phyloP scores from a whole-genome alignment of 83 land plant genomes.

The Picea abies region DNA sequence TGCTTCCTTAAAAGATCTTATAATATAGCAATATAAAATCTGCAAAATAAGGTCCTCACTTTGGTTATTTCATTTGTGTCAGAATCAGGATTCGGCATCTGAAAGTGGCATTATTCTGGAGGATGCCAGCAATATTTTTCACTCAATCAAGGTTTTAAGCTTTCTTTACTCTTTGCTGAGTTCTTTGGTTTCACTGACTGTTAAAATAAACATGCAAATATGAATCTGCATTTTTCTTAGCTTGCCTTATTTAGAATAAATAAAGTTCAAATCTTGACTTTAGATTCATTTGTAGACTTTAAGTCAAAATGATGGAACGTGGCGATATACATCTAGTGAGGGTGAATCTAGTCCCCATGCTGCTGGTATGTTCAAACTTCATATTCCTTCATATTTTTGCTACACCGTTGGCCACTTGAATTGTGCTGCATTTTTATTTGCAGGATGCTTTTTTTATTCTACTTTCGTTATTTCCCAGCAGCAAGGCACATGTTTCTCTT shows the following conservation, averaged over 20 bases:
- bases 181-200: neutral
- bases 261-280: neutral
- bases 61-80: neutral
- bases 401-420: too few species aligned
- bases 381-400: too few species aligned
- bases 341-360: conserved; percentile 69
- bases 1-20: neutral
- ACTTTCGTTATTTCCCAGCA: neutral
- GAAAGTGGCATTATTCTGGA: conserved; percentile 31
- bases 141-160: conserved; percentile 56
- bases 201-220: neutral
- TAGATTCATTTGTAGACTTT: conserved; percentile 40
- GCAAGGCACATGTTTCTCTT: neutral
- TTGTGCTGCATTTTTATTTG: neutral
- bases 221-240: neutral
- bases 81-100: conserved; percentile 40
- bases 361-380: conserved; percentile 43
- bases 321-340: conserved; percentile 54
- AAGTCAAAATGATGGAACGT: conserved; percentile 79
- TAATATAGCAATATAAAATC: neutral
- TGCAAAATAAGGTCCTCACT: neutral
- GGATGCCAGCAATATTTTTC: conserved; percentile 55
- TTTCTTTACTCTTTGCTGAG: neutral
- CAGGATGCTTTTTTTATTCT: neutral
- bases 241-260: neutral